Conservation (phyloP, 768 basidiomycete species). For the Strobilomyces dryophilus region DNA sequence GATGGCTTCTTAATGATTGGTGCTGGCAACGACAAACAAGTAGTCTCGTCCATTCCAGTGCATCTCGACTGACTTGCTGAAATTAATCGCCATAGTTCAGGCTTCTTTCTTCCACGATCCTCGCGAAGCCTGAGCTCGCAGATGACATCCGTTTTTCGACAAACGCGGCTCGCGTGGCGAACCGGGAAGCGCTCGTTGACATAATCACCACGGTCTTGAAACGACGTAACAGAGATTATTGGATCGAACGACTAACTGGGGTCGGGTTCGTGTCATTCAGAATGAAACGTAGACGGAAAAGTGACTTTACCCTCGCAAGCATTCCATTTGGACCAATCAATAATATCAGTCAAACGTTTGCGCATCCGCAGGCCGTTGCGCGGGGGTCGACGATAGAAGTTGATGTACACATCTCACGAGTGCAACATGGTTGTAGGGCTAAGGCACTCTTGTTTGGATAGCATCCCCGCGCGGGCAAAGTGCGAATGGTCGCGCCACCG, state of each 20-base stretch:
- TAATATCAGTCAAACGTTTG: conserved; percentile 83
- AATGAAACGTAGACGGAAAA: conserved; percentile 6
- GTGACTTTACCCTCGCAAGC: conserved; percentile 32
- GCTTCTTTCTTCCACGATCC: conserved; percentile 58
- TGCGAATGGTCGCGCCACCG: conserved; percentile 78
- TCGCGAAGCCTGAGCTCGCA: conserved; percentile 57
- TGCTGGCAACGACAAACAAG: conserved; percentile 87
- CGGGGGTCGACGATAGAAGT: conserved; percentile 73
- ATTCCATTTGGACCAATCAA: conserved; percentile 92
- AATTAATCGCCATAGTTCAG: conserved; percentile 51
- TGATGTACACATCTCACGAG: conserved; percentile 50
- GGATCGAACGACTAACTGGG: conserved; percentile 74
- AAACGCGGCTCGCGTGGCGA: conserved; percentile 71
- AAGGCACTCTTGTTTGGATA: conserved; percentile 23
- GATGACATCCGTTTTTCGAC: conserved; percentile 62
- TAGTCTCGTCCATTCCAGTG: conserved; percentile 23
- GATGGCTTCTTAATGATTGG: conserved; percentile 93
- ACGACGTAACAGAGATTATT: conserved; percentile 58
- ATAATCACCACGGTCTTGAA: conserved; percentile 62
- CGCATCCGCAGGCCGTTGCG: conserved; percentile 81
- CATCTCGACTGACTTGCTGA: conserved; percentile 7
- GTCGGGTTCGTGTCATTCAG: conserved; percentile 55
- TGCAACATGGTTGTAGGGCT: conserved; percentile 23
- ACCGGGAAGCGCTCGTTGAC: conserved; percentile 64
- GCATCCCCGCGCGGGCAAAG: conserved; percentile 72